Evolutionary conservation across 345 rosid species (phyloP).

Genomic region (Trapa incisa): DNA sequence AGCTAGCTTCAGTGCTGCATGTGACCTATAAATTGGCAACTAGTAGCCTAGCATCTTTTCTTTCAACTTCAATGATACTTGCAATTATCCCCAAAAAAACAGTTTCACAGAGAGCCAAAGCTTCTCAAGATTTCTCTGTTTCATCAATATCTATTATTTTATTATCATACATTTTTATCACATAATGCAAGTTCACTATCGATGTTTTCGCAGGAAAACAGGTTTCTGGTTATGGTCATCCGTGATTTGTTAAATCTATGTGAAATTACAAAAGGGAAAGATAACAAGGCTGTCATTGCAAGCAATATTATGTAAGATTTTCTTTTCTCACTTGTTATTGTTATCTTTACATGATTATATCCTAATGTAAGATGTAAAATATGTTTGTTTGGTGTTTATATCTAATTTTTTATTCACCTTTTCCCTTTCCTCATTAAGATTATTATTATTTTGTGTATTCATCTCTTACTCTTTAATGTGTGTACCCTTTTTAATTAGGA

Average conservation of each 20-base stretch:
- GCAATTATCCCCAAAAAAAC: no score
- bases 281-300: slow-evolving; percentile 96
- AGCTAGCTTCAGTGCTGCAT: no score
- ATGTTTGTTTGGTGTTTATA: neutral
- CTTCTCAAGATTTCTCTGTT: no score
- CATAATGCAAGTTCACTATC: neutral
- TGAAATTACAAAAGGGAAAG: slow-evolving; percentile 95
- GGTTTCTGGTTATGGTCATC: slow-evolving; percentile 96
- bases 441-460: no score
- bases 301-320: slow-evolving; percentile 91
- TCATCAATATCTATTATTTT: neutral
- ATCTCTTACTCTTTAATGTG: no score
- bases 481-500: no score
- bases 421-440: neutral
- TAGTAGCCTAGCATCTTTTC: no score
- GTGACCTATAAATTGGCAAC: no score
- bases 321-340: neutral
- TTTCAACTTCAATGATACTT: no score
- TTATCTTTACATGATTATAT: neutral
- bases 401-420: neutral
- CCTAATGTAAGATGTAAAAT: neutral
- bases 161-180: no score
- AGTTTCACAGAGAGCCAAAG: no score
- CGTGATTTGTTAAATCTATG: slow-evolving; percentile 91
- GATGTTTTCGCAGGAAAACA: slow-evolving; percentile 60